These are phyloP conservation scores for Xylaria sp. DNA, from an alignment of 2,329 filamentous ascomycete genomes.

Conservation along the genomic window DNA sequence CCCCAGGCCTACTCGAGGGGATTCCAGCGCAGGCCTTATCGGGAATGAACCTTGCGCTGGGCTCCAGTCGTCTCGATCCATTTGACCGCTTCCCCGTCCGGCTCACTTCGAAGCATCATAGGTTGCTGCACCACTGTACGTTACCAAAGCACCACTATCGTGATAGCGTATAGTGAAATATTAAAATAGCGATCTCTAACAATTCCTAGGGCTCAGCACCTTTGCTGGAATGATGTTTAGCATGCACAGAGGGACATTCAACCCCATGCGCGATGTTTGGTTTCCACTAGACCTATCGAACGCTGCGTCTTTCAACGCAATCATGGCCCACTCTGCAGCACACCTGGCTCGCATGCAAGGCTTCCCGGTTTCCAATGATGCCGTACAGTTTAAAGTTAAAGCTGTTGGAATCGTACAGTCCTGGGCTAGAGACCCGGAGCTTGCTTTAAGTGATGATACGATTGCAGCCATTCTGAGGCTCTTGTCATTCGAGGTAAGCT, in stretches of 20 bases:
- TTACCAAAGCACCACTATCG: neutral
- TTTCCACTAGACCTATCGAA: constrained; percentile 55
- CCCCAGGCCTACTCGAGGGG: constrained; percentile 7
- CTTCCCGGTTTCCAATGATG: constrained; percentile 43
- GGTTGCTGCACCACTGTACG: constrained; percentile 53
- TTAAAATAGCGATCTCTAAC: constrained; percentile 52
- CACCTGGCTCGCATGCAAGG: constrained; percentile 53
- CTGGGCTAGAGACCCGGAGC: constrained; percentile 49
- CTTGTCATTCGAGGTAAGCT: constrained; percentile 50
- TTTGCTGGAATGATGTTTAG: constrained; percentile 49
- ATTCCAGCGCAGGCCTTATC: constrained; percentile 42
- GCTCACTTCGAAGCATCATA: constrained; percentile 51
- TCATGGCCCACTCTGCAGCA: constrained; percentile 56
- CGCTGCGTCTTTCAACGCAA: constrained; percentile 54
- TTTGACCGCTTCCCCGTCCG: constrained; percentile 52
- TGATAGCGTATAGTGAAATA: constrained; percentile 39
- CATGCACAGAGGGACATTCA: constrained; percentile 21
- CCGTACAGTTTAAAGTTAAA: constrained; percentile 51
- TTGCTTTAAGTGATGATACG: constrained; percentile 50
- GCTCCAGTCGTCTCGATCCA: constrained; percentile 48
- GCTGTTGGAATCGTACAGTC: constrained; percentile 51
- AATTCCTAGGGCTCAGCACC: constrained; percentile 41
- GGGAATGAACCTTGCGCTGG: constrained; percentile 49
- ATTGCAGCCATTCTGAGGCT: constrained; percentile 50
- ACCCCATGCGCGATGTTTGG: constrained; percentile 54